Conservation (phyloP, 805 yeast genomes). For the Pichia californica region DNA sequence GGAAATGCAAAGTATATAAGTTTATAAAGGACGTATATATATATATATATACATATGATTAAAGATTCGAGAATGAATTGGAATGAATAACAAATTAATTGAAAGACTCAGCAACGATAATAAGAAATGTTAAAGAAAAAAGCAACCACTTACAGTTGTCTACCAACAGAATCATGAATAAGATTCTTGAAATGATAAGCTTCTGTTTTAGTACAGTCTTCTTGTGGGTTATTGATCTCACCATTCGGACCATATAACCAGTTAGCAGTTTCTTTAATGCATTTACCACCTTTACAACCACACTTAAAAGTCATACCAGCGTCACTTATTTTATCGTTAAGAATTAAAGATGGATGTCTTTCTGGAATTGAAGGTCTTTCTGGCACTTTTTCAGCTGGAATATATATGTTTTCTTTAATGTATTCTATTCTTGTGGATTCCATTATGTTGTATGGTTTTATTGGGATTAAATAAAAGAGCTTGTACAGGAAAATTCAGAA, state of each 20-base stretch:
- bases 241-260: slow-evolving; percentile 34
- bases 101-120: too few species aligned
- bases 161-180: slow-evolving; percentile 20
- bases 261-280: slow-evolving; percentile 29
- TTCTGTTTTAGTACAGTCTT: slow-evolving; percentile 25
- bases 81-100: too few species aligned
- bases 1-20: too few species aligned
- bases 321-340: slow-evolving; percentile 27
- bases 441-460: too few species aligned
- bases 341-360: slow-evolving; percentile 31
- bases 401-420: slow-evolving; percentile 29
- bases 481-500: too few species aligned
- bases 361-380: slow-evolving; percentile 25
- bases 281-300: slow-evolving; percentile 30
- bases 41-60: too few species aligned
- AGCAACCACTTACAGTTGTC: slow-evolving; percentile 17
- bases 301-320: slow-evolving; percentile 23
- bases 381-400: slow-evolving; percentile 21
- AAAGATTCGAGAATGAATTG: too few species aligned
- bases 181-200: slow-evolving; percentile 24
- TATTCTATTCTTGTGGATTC: slow-evolving; percentile 27
- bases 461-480: too few species aligned
- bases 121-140: too few species aligned
- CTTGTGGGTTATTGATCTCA: slow-evolving; percentile 21
- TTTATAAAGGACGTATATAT: too few species aligned